Conservation (phyloP, 495 filamentous ascomycete genomes). For the Penicillium samsonianum region DNA sequence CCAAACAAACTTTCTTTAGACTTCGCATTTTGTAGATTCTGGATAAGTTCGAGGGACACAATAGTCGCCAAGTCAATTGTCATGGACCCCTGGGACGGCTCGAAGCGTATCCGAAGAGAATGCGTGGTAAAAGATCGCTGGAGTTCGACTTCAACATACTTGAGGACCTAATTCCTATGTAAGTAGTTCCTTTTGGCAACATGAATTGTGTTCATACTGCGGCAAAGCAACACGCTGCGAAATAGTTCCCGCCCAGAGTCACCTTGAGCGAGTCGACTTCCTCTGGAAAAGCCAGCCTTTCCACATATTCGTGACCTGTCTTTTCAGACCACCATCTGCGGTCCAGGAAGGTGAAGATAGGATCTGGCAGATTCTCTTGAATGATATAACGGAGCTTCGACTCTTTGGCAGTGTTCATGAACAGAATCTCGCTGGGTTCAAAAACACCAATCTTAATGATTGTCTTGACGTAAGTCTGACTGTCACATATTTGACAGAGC, state of each 20-base stretch:
- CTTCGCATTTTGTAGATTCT: constrained; percentile 75
- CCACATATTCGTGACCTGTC: constrained; percentile 73
- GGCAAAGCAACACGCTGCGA: constrained; percentile 83
- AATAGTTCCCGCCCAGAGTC: constrained; percentile 80
- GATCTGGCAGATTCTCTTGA: constrained; percentile 60
- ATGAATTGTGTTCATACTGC: constrained; percentile 59
- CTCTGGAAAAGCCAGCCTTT: constrained; percentile 72
- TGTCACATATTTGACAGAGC: constrained; percentile 87
- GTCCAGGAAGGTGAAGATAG: constrained; percentile 64
- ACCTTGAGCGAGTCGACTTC: constrained; percentile 78
- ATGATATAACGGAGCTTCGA: constrained; percentile 79
- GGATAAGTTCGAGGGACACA: constrained; percentile 81
- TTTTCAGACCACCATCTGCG: constrained; percentile 89
- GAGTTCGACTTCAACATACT: constrained; percentile 73
- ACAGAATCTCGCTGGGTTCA: constrained; percentile 72
- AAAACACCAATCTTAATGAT: constrained; percentile 79
- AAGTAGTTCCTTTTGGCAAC: constrained; percentile 22
- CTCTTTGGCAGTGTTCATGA: constrained; percentile 67
- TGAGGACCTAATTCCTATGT: constrained; percentile 60
- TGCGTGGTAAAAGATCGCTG: constrained; percentile 68
- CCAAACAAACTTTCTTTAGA: constrained; percentile 81
- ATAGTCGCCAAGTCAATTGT: constrained; percentile 89
- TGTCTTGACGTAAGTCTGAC: constrained; percentile 81
- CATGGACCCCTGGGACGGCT: constrained; percentile 91
- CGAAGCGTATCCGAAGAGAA: constrained; percentile 82